Conservation (phyloP, 768 basidiomycete genomes). For the Boletus insuetus region DNA sequence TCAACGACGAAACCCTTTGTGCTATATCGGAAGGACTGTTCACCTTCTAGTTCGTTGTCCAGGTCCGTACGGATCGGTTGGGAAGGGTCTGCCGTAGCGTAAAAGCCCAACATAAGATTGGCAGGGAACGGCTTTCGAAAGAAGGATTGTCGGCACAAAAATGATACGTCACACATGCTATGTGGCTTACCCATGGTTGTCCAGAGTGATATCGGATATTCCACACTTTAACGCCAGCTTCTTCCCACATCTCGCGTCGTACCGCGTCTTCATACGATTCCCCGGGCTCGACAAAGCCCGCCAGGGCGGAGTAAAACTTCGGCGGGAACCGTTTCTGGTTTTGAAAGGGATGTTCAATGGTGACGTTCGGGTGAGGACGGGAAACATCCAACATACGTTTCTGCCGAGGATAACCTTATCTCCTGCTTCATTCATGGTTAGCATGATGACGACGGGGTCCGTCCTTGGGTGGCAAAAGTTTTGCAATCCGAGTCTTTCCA, state of each 20-base stretch:
- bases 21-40: not conserved
- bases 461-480: conserved; percentile 85
- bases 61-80: conserved; percentile 80
- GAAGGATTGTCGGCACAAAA: not conserved
- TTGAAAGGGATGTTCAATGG: not conserved
- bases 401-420: conserved; percentile 87
- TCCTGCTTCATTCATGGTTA: conserved; percentile 72
- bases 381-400: conserved; percentile 50
- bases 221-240: conserved; percentile 87
- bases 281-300: conserved; percentile 93
- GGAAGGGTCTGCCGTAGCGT: conserved; percentile 69
- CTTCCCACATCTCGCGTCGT: conserved; percentile 91
- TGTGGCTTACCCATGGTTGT: conserved; percentile 75
- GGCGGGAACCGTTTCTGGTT: conserved; percentile 60
- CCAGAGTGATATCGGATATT: conserved; percentile 81
- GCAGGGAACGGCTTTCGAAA: conserved; percentile 77
- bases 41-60: conserved; percentile 94
- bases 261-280: conserved; percentile 96
- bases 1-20: not conserved
- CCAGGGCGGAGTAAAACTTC: conserved; percentile 83
- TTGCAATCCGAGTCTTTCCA: conserved; percentile 71
- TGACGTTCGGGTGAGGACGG: not conserved
- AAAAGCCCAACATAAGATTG: conserved; percentile 89
- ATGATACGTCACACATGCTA: not conserved
- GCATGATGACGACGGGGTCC: conserved; percentile 90